Percentiles rank a stretch among this genome's conserved stretches.
phyloP scores from a whole-genome alignment of 1,139 yeast species.

The Zygosaccharomyces sapae region DNA sequence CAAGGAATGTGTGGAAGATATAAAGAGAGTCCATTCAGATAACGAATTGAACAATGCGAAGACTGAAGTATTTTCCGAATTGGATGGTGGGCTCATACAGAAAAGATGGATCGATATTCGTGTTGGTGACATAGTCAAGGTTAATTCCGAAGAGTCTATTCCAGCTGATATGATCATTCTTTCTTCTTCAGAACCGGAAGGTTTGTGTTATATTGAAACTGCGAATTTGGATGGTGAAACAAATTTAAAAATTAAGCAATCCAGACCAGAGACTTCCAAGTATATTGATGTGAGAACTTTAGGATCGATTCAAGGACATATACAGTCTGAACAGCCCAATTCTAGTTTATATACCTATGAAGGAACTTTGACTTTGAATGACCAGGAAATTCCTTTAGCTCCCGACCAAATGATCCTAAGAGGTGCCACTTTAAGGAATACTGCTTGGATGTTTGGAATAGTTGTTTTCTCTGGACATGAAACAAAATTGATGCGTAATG shows the following conservation, averaged over 20 bases:
- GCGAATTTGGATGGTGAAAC: slow-evolving; percentile 98
- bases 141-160: slow-evolving; percentile 81
- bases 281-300: slow-evolving; percentile 67
- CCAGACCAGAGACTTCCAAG: slow-evolving; percentile 70
- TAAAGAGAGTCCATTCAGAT: slow-evolving; percentile 85
- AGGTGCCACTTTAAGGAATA: slow-evolving; percentile 93
- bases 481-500: slow-evolving; percentile 96
- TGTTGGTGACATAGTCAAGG: slow-evolving; percentile 88
- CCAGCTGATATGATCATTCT: slow-evolving; percentile 89
- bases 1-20: slow-evolving; percentile 86
- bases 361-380: slow-evolving; percentile 69
- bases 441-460: slow-evolving; percentile 92
- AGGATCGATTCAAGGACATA: slow-evolving; percentile 48
- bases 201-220: slow-evolving; percentile 93
- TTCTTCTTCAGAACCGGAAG: slow-evolving; percentile 96
- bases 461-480: slow-evolving; percentile 97
- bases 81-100: slow-evolving; percentile 54
- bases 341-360: slow-evolving; percentile 92
- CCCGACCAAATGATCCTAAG: slow-evolving; percentile 90
- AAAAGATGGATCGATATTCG: slow-evolving; percentile 83
- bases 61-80: slow-evolving; percentile 63
- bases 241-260: slow-evolving; percentile 89
- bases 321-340: slow-evolving; percentile 88
- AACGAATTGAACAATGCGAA: slow-evolving; percentile 79
- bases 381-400: slow-evolving; percentile 61